Evolutionary conservation across 2,329 filamentous ascomycete genomes (phyloP).

Genomic region (Dichotomopilus funicola): DNA sequence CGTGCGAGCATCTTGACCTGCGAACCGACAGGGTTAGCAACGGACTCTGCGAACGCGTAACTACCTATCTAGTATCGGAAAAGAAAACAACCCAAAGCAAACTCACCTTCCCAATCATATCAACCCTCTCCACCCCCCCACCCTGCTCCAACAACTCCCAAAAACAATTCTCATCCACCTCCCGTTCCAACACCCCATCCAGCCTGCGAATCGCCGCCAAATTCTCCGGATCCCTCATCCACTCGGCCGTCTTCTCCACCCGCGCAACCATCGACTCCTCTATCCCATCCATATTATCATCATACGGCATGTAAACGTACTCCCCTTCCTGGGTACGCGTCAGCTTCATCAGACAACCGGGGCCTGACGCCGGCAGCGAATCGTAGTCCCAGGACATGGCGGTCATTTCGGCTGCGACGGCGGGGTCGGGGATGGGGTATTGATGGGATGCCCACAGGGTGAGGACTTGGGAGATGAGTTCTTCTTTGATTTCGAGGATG

Average conservation of each 20-base stretch:
- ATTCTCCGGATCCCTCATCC: not conserved
- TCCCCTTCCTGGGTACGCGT: not conserved
- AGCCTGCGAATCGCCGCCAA: not conserved
- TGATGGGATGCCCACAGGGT: slow-evolving; percentile 7
- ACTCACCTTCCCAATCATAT: slow-evolving; percentile 18
- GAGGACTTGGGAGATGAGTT: slow-evolving; percentile 6
- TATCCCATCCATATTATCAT: not conserved
- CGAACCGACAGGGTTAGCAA: not conserved
- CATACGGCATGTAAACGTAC: slow-evolving; percentile 8
- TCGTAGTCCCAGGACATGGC: slow-evolving; percentile 2
- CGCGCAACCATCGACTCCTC: not conserved
- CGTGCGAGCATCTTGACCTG: slow-evolving; percentile 11
- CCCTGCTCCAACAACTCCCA: slow-evolving; percentile 8
- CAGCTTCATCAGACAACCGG: slow-evolving; percentile 2
- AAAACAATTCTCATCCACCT: slow-evolving; percentile 15
- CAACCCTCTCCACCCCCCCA: not conserved
- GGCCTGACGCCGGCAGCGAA: not conserved
- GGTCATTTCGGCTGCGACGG: not conserved
- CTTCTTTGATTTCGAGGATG: slow-evolving; percentile 1
- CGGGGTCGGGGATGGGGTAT: not conserved
- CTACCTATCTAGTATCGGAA: too few relatives aligned
- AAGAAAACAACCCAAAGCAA: not conserved
- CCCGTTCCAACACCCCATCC: slow-evolving; percentile 13
- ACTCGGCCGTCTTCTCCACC: not conserved
- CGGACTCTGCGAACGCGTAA: too few relatives aligned